Conservation (phyloP, 768 basidiomycete species). For the Piloderma croceum region DNA sequence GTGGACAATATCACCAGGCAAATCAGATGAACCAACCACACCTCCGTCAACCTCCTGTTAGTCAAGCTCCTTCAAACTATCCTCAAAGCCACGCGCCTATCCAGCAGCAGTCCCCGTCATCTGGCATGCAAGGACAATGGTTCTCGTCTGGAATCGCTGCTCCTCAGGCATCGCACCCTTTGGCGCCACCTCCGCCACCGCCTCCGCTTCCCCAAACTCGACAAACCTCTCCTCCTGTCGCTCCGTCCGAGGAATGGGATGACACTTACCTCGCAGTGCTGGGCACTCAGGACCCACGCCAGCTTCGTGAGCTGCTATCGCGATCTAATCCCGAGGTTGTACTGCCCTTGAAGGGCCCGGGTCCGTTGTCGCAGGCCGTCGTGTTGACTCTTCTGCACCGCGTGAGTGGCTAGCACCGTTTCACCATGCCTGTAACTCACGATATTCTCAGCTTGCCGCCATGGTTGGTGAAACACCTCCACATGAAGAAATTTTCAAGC, state of each 20-base stretch:
- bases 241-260: slow-evolving; percentile 78
- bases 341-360: slow-evolving; percentile 67
- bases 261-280: slow-evolving; percentile 74
- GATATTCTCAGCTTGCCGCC: slow-evolving; percentile 52
- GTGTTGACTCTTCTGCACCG: slow-evolving; percentile 78
- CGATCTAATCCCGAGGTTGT: slow-evolving; percentile 75
- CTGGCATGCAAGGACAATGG: slow-evolving; percentile 41
- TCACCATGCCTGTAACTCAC: slow-evolving; percentile 5
- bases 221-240: slow-evolving; percentile 47
- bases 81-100: slow-evolving; percentile 17
- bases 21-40: slow-evolving; percentile 26
- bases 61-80: slow-evolving; percentile 12
- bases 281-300: slow-evolving; percentile 65
- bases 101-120: slow-evolving; percentile 27
- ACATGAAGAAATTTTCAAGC: slow-evolving; percentile 76
- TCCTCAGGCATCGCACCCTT: slow-evolving; percentile 77
- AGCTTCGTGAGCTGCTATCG: slow-evolving; percentile 67
- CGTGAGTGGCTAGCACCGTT: slow-evolving; percentile 48
- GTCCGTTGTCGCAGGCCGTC: slow-evolving; percentile 78
- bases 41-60: slow-evolving; percentile 27
- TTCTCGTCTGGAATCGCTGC: slow-evolving; percentile 64
- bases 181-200: slow-evolving; percentile 53
- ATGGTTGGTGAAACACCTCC: slow-evolving; percentile 73
- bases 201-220: slow-evolving; percentile 36
- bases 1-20: not conserved